phyloP scores from a whole-genome alignment of 2,329 filamentous ascomycete species.

The Plectosphaerella cucumerina region DNA sequence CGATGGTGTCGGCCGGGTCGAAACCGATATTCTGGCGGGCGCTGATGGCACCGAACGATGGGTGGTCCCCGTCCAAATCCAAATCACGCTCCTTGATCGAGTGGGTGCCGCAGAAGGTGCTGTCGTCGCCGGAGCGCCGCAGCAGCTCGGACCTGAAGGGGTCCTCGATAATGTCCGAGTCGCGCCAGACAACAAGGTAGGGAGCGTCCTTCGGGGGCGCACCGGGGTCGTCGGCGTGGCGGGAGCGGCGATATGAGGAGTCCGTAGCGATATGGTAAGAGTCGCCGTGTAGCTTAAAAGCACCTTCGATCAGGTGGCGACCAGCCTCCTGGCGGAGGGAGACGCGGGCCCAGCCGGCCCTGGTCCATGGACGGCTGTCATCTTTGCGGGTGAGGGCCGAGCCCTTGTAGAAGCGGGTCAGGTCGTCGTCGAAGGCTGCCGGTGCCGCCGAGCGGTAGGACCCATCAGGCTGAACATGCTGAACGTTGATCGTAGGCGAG shows the following conservation, averaged over 20 bases:
- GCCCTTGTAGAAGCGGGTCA: not conserved
- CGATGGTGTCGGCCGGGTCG: constrained; percentile 50
- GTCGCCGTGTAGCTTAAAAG: constrained; percentile 9
- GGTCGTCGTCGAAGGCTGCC: not conserved
- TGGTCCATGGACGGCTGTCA: not conserved
- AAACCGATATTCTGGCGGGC: not conserved
- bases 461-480: not conserved
- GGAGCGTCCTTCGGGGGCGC: not conserved
- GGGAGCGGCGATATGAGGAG: constrained; percentile 2
- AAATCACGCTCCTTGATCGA: not conserved
- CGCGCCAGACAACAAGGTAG: constrained; percentile 8
- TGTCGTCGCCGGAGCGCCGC: not conserved
- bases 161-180: not conserved
- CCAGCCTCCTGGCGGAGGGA: constrained; percentile 4
- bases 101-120: not conserved
- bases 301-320: constrained; percentile 7
- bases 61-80: constrained; percentile 7
- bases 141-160: not conserved
- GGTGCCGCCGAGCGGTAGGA: not conserved
- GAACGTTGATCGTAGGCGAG: not conserved
- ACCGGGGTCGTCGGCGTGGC: not conserved
- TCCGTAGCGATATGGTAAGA: constrained; percentile 12
- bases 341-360: constrained; percentile 9
- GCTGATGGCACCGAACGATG: not conserved
- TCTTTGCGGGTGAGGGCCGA: not conserved